Evolutionary conservation across 2,329 filamentous ascomycete species (phyloP), one percentile per base, ranked within the genome.

Genomic region (Aspergillus texensis): DNA sequence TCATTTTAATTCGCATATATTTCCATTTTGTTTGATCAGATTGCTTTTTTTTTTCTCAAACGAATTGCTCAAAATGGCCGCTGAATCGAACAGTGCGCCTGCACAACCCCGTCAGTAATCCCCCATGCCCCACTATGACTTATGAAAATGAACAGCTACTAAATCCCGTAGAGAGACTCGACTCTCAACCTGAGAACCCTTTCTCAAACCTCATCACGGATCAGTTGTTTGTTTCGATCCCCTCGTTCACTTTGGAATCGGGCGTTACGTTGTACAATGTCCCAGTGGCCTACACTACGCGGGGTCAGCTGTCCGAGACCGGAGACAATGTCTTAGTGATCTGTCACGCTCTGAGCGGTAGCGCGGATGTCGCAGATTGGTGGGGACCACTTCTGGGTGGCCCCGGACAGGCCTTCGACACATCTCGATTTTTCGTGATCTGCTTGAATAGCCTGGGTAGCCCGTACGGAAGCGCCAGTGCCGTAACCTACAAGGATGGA

Each of bases 191-290:
- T 73, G 94, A 97, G 82, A 99, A 98, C 80, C 94, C 94, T 34
- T 98, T 94, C 77, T 88, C 92, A 65, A 81, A 85, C 67, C 85
- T 98, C 74, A 96, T 99, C 58, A 90, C 93, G 58, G 90, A 97
- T 72, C 95, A 98, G 80, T 85, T 90, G 60, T 91, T 96, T 73
- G 93, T 91, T 62, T 87, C 95, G 65, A 87, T 99, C 61, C 94
- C 95, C 2, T 89, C 89, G 30, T 97, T 97, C 78, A 93, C 91
- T 10, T 91, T 99, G 68, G 95, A 99, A 79, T 98, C 94, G 2
- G 95, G 95, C 56, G 92, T 91, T 28, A 90, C 87, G 0, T 85
- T 99, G 24, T 82, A 85, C 70, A 95, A 98, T 86, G 86, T 89
- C 19, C 86, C 85, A 3, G 81, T 90, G 57, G 87, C 88, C 62